Evolutionary conservation across 1,284 basidiomycete species (phyloP).

Genomic region (Flammula alnicola): DNA sequence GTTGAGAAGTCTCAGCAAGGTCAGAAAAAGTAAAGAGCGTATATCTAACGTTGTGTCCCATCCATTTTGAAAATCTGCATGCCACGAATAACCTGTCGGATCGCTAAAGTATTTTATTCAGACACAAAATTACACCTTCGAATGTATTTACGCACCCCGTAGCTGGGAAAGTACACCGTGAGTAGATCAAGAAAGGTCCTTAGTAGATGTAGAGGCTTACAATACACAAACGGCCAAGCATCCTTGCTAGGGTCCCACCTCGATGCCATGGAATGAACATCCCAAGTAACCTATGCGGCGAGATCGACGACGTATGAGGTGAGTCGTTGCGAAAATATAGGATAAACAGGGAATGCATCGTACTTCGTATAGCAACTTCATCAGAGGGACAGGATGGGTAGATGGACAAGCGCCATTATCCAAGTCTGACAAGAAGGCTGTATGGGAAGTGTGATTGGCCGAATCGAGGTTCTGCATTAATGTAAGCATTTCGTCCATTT

Average conservation of each 20-base stretch:
- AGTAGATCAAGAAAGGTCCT: neutral
- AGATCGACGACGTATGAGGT: too few species aligned
- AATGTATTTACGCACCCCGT: conserved; percentile 36
- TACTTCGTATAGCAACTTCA: conserved; percentile 55
- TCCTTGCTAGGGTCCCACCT: conserved; percentile 39
- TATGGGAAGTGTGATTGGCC: conserved; percentile 44
- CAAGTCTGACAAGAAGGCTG: conserved; percentile 45
- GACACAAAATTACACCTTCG: neutral
- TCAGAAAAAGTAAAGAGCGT: neutral
- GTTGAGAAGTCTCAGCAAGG: neutral
- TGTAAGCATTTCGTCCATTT: neutral
- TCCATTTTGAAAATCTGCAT: conserved; percentile 54
- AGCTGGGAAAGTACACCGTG: conserved; percentile 9
- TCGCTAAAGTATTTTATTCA: conserved; percentile 32
- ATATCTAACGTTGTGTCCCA: conserved; percentile 36
- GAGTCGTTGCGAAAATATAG: too few species aligned
- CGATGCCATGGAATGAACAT: conserved; percentile 39
- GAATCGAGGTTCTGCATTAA: conserved; percentile 42
- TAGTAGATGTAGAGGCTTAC: conserved; percentile 12
- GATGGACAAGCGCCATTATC: conserved; percentile 52
- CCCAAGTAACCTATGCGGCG: conserved; percentile 51
- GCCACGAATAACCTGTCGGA: conserved; percentile 51
- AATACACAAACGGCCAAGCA: conserved; percentile 50
- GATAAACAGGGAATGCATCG: neutral
- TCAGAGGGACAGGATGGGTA: conserved; percentile 47